Evolutionary conservation across 164 flowering plant species (phyloP).

Genomic region (Cinnamomum chago): DNA sequence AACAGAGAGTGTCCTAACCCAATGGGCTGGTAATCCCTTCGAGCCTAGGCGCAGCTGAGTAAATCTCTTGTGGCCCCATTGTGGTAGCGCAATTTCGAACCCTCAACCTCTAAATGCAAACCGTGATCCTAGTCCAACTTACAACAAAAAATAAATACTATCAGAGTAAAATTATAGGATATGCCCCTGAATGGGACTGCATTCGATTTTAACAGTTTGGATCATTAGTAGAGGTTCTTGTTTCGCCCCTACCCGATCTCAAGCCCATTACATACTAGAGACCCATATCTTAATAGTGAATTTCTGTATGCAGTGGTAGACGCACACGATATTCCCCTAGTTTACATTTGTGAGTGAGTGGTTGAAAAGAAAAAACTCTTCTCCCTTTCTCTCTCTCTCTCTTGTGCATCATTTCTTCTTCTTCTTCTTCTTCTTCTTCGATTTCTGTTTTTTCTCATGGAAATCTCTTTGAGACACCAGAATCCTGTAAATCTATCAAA

Average conservation of each 20-base stretch:
- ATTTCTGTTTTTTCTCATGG: slow-evolving; percentile 15
- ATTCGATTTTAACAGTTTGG: no score
- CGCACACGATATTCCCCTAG: not conserved
- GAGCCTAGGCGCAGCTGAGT: no score
- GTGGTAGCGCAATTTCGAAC: no score
- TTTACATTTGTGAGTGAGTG: not conserved
- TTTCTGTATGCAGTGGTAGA: not conserved
- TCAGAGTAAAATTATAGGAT: no score
- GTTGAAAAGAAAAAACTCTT: not conserved
- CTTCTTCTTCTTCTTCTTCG: not conserved
- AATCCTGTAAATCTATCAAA: not conserved
- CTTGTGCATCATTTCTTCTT: not conserved
- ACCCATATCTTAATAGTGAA: not conserved
- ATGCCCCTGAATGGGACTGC: no score
- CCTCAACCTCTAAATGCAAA: accelerated
- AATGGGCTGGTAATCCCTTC: no score
- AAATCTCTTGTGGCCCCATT: no score
- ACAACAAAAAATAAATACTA: no score
- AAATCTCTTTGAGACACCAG: not conserved
- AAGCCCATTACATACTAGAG: no score
- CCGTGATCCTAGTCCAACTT: accelerated
- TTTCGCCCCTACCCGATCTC: no score
- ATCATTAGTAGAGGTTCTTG: no score
- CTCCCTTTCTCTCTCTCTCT: not conserved
- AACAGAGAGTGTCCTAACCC: no score